A percentile compares a stretch with the other conserved stretches of the same genome.
Evolutionary conservation across 441 rosid species (phyloP).

Genomic region (Melianthus villosus): DNA sequence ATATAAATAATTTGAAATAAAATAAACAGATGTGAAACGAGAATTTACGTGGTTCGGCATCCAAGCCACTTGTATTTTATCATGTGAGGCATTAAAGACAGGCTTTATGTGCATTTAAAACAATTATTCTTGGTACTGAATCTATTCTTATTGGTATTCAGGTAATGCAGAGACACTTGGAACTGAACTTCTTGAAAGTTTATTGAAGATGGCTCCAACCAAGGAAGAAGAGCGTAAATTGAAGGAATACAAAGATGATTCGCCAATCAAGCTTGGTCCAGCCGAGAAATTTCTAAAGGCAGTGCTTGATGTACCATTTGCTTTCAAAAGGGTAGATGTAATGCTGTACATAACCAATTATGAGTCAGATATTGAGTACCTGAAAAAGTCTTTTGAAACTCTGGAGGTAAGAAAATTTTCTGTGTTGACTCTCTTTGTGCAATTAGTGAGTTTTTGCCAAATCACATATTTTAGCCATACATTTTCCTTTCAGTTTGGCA

Average conservation of each 20-base stretch:
- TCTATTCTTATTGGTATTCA: too few relatives aligned
- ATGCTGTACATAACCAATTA: constrained; percentile 92
- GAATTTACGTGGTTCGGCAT: background rate
- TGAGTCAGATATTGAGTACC: constrained; percentile 72
- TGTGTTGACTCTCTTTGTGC: too few relatives aligned
- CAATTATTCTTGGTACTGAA: constrained; percentile 13
- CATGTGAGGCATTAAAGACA: too few relatives aligned
- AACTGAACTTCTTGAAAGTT: constrained; percentile 78
- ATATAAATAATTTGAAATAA: background rate
- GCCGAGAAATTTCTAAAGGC: constrained; percentile 86
- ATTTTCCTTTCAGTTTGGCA: too few relatives aligned
- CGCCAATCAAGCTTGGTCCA: constrained; percentile 65
- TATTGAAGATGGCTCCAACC: constrained; percentile 96
- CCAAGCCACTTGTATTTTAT: constrained; percentile 7
- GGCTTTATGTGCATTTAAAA: background rate
- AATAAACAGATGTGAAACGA: too few relatives aligned
- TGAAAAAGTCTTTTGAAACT: constrained; percentile 70
- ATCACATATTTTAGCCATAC: too few relatives aligned
- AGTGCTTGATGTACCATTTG: constrained; percentile 76
- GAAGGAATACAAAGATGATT: constrained; percentile 54
- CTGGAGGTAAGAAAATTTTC: constrained; percentile 86
- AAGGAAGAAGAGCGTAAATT: constrained; percentile 94
- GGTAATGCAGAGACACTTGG: constrained; percentile 84
- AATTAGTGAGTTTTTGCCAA: too few relatives aligned
- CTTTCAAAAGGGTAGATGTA: constrained; percentile 86